Base-by-base conservation (phyloP, 2,329 filamentous ascomycete genomes). In the Ophiocordyceps camponoti-leonardi region DNA sequence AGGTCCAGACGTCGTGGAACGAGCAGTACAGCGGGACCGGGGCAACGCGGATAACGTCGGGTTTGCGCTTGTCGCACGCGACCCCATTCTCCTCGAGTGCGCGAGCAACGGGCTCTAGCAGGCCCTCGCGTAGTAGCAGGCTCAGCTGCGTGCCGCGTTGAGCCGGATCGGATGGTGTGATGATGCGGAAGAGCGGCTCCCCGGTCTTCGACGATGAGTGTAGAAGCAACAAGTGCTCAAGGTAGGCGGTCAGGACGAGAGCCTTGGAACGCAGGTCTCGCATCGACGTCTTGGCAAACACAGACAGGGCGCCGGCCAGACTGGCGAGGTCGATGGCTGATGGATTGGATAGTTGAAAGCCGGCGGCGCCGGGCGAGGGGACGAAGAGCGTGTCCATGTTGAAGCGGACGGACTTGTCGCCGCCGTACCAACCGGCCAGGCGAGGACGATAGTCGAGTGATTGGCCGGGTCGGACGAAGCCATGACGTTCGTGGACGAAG, bases 341-440 rank as follows among this genome's bases (percentile, higher is more conserved):
- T 75, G 33, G 86, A 59, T 94, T 95, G 44, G 81, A 86, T n/a
- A 90, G 61, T 61, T 94, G 86, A 62, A 78, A 94, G 4, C 87
- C 87, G 31, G 72, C 77, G 0, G 87, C 88, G 37, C 88, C 87
- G 2, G 75, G 66, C 8, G 84, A 83, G 4, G 87, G 86, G 39
- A 79, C 67, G 62, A 93, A 94, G 47, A 69, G 67, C 62, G 86
- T 90, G 47, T 81, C 77, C 87, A 94, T 94, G 52, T 77, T 71
- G 66, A 94, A 94, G 14, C 87, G 72, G 31, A 77, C 77, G 43
- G 67, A 63, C 62, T 86, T 86, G 63, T 87, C 81, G 45, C 78
- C 81, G 44, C 87, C 87, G 75, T 90, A 94, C 87, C 87, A 94
- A 22, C 87, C 88, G 31, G 77, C 71, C 2, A 94, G 67, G 4